Percentiles rank a stretch among this genome's conserved stretches.
These are phyloP conservation scores for Fusarium oxysporum DNA, from an alignment of 2,329 filamentous ascomycete species.

Conservation along the genomic window DNA sequence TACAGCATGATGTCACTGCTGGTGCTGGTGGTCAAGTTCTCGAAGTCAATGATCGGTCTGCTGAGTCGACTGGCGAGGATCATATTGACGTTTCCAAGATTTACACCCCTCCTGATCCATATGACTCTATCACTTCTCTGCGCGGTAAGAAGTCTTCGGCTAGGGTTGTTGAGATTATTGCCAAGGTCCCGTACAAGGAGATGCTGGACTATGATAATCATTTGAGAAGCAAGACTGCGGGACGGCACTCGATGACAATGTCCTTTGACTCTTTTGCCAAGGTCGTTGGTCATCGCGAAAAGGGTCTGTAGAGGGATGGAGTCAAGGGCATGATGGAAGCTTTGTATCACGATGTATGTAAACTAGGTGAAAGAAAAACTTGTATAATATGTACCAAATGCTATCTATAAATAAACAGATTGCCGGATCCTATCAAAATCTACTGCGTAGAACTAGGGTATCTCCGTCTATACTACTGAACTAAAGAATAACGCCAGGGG, in stretches of 20 bases:
- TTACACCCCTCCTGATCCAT: slow-evolving; percentile 91
- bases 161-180: slow-evolving; percentile 75
- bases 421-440: slow-evolving; percentile 2
- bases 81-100: slow-evolving; percentile 78
- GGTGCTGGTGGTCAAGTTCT: slow-evolving; percentile 79
- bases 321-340: background rate
- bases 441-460: slow-evolving; percentile 7
- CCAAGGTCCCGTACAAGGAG: slow-evolving; percentile 91
- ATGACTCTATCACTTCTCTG: slow-evolving; percentile 69
- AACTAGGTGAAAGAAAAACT: background rate
- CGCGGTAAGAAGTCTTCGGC: slow-evolving; percentile 62
- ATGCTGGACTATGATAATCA: slow-evolving; percentile 96
- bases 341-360: slow-evolving; percentile 22
- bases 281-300: slow-evolving; percentile 67
- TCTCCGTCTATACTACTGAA: background rate
- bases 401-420: background rate
- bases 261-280: slow-evolving; percentile 68
- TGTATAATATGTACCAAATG: slow-evolving; percentile 3
- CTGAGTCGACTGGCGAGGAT: slow-evolving; percentile 51
- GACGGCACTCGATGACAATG: slow-evolving; percentile 73
- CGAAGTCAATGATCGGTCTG: slow-evolving; percentile 71
- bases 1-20: slow-evolving; percentile 84
- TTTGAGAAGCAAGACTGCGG: slow-evolving; percentile 87
- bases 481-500: slow-evolving; percentile 15
- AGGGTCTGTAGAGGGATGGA: slow-evolving; percentile 51